phyloP scores from a whole-genome alignment of 2,329 filamentous ascomycete genomes.

The Arachnomyces sp. region DNA sequence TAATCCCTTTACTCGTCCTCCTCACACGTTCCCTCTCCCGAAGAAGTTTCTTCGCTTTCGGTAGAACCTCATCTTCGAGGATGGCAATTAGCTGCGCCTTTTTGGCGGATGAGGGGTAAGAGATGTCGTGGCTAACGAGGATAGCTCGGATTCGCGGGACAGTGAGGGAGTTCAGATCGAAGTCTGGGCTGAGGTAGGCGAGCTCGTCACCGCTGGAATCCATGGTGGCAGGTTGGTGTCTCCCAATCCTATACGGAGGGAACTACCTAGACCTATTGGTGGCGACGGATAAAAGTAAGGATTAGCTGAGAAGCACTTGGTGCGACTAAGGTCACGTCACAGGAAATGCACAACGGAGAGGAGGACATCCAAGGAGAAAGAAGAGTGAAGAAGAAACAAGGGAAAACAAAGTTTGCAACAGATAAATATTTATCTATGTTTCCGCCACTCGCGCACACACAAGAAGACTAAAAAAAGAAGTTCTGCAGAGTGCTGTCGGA shows the following conservation, averaged over 20 bases:
- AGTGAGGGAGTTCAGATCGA: conserved; percentile 75
- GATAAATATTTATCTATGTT: too few species aligned
- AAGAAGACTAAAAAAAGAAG: too few species aligned
- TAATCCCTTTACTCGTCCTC: conserved; percentile 80
- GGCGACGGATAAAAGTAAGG: not conserved
- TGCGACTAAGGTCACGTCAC: not conserved
- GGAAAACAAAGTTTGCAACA: not conserved
- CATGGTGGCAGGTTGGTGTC: not conserved
- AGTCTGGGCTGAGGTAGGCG: conserved; percentile 78
- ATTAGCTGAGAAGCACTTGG: not conserved
- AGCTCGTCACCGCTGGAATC: conserved; percentile 45
- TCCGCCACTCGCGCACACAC: too few species aligned
- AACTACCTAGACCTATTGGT: not conserved
- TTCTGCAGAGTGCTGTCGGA: too few species aligned
- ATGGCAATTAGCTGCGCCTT: conserved; percentile 80
- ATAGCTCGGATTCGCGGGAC: conserved; percentile 85
- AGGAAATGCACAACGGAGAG: not conserved
- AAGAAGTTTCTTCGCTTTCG: conserved; percentile 69
- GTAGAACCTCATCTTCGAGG: conserved; percentile 68
- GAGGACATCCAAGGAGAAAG: not conserved
- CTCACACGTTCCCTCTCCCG: conserved; percentile 68
- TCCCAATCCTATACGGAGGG: too few species aligned
- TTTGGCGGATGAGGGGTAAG: conserved; percentile 82
- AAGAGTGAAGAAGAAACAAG: not conserved
- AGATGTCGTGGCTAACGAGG: conserved; percentile 76